Percentiles rank a stretch among this genome's conserved stretches.
These are phyloP conservation scores for Alternaria alternata DNA, from an alignment of 2,329 filamentous ascomycete genomes.

Conservation along the genomic window DNA sequence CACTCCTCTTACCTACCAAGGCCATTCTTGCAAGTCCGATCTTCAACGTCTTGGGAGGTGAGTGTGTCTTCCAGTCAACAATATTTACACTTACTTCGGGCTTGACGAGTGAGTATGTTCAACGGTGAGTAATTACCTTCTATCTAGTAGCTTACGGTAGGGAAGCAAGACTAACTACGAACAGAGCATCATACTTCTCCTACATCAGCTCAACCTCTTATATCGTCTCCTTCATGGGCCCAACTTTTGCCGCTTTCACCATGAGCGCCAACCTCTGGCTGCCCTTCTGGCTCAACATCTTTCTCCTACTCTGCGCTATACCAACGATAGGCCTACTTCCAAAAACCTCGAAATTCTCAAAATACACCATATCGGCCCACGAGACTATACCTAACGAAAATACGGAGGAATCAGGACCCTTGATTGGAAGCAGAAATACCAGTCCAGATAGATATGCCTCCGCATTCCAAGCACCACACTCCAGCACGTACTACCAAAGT, in stretches of 20 bases:
- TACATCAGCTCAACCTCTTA: conserved; percentile 48
- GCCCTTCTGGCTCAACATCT: conserved; percentile 48
- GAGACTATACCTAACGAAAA: not conserved
- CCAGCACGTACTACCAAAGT: conserved; percentile 17
- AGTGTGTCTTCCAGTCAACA: conserved; percentile 49
- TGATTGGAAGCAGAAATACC: conserved; percentile 26
- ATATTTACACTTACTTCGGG: conserved; percentile 46
- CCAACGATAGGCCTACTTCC: conserved; percentile 37
- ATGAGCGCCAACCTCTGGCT: conserved; percentile 49
- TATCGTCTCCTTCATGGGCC: conserved; percentile 46
- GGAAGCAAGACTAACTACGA: conserved; percentile 5
- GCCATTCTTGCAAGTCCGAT: conserved; percentile 44
- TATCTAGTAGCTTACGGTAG: not conserved
- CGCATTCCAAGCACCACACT: conserved; percentile 34
- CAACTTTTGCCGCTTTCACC: conserved; percentile 44
- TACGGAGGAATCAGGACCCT: conserved; percentile 30
- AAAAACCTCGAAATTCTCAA: not conserved
- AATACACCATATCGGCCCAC: not conserved
- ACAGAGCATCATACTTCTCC: conserved; percentile 47
- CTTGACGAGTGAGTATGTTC: conserved; percentile 42
- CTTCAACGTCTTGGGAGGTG: conserved; percentile 43
- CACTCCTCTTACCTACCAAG: conserved; percentile 37
- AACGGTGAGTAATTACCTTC: conserved; percentile 29
- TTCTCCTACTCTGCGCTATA: conserved; percentile 37
- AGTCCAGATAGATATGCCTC: conserved; percentile 27